A percentile compares a stretch with the other conserved stretches of the same genome.
These are phyloP conservation scores for Hymenotorrendiella dingleyae DNA, from an alignment of 2,329 filamentous ascomycete species.

Conservation along the genomic window DNA sequence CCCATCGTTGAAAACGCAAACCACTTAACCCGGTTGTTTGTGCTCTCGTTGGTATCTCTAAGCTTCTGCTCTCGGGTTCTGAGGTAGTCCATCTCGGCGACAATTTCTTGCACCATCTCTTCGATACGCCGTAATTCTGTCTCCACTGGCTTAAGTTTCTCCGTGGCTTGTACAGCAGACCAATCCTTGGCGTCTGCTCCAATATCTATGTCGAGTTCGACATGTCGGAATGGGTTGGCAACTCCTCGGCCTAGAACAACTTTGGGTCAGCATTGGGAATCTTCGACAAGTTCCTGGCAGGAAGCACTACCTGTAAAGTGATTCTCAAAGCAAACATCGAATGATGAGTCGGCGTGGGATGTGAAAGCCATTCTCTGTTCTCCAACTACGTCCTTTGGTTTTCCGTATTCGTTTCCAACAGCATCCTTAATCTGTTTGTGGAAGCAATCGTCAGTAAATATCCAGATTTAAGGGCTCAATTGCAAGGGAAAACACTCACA, in stretches of 20 bases:
- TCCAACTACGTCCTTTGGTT: conserved; percentile 83
- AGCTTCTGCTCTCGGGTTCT: conserved; percentile 86
- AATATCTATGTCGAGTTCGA: conserved; percentile 40
- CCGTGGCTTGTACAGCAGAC: conserved; percentile 89
- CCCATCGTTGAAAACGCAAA: conserved; percentile 93
- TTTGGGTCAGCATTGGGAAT: conserved; percentile 6
- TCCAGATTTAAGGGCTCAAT: conserved; percentile 5
- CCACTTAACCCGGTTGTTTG: conserved; percentile 97
- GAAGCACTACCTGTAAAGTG: conserved; percentile 62
- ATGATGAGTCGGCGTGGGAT: conserved; percentile 82
- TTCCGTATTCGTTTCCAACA: conserved; percentile 91
- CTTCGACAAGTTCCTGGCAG: too few species aligned
- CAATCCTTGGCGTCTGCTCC: conserved; percentile 75
- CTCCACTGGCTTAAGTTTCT: conserved; percentile 97
- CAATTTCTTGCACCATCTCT: conserved; percentile 83
- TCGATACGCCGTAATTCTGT: conserved; percentile 89
- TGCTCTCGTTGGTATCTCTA: conserved; percentile 98
- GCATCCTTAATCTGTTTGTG: conserved; percentile 77
- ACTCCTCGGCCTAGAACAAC: conserved; percentile 15
- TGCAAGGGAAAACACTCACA: conserved; percentile 48
- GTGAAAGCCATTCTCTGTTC: conserved; percentile 84
- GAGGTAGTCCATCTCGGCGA: conserved; percentile 94
- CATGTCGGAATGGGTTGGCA: conserved; percentile 51
- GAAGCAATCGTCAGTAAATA: not conserved
- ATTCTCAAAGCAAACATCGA: conserved; percentile 97